These are phyloP conservation scores for Poteriospumella lacustris DNA, from an alignment of 108 stramenopile species.

Conservation along the genomic window DNA sequence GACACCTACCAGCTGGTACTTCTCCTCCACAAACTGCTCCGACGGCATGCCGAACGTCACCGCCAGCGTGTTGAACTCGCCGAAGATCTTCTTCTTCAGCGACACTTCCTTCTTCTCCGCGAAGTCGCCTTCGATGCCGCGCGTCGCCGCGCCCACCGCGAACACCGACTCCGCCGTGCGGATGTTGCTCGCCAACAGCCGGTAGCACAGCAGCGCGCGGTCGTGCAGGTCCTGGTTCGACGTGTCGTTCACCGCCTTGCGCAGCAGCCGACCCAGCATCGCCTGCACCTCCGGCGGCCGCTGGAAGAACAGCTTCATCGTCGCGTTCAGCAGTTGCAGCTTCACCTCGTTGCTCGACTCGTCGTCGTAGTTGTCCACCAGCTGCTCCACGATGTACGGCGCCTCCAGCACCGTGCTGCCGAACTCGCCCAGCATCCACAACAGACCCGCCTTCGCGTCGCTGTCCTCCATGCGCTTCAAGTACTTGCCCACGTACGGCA, in stretches of 20 bases:
- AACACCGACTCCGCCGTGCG: constrained; percentile 62
- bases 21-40: constrained; percentile 78
- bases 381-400: constrained; percentile 91
- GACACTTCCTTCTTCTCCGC: constrained; percentile 56
- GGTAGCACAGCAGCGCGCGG: constrained; percentile 92
- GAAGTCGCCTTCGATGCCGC: background rate
- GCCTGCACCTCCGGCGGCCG: constrained; percentile 86
- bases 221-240: constrained; percentile 90
- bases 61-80: constrained; percentile 86
- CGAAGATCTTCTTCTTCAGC: constrained; percentile 71
- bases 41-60: constrained; percentile 82
- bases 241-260: constrained; percentile 79
- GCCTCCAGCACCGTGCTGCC: constrained; percentile 80
- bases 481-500: constrained; percentile 69
- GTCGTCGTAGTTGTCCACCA: constrained; percentile 45
- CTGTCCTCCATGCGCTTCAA: constrained; percentile 61
- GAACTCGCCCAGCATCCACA: constrained; percentile 94
- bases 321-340: constrained; percentile 77
- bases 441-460: constrained; percentile 82
- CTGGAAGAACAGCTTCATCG: constrained; percentile 88
- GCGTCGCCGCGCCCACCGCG: background rate
- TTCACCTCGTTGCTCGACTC: constrained; percentile 56
- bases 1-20: constrained; percentile 52
- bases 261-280: constrained; percentile 88
- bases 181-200: constrained; percentile 76